Base-by-base conservation (phyloP, 1,139 yeast genomes). In the Sugiyamaella novakii region DNA sequence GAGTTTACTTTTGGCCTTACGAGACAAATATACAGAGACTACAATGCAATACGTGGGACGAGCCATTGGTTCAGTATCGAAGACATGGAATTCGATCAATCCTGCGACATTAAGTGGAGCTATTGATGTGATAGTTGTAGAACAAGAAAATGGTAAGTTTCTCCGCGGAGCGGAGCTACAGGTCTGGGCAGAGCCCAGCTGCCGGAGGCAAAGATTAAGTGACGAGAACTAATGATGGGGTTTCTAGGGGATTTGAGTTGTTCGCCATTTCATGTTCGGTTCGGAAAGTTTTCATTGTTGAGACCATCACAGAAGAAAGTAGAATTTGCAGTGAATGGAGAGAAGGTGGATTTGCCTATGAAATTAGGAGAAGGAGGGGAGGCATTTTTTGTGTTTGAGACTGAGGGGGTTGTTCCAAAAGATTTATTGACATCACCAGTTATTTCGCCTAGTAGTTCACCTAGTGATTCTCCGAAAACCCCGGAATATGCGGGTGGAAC, bases 21-120 rank as follows among this genome's bases (percentile, higher is more conserved):
- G n/a, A n/a, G n/a, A n/a, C n/a, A n/a, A n/a, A n/a, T n/a, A n/a
- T n/a, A n/a, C n/a, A n/a, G n/a, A n/a, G n/a, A n/a, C n/a, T n/a
- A n/a, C n/a, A 42, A 91, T 91, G 98, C 98, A 91, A 69, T 91
- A 89, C 83, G 95, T 91, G 55, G 97, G 96, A 15, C 78, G 95
- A 66, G 98, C 96, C 11, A 85, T 95, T 49, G 97, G 88, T 37
- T 85, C 94, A 43, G 95, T 92, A 17, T 88, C 96, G 54, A 91
- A 89, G 69, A 94, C 96, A 48, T 92, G 97, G 98, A 89, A 89
- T 60, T 88, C 97, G 29, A 81, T 92, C 60, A 92, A 92, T 62
- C 98, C 98, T 1, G 91, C 98, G 1, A 92, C 98, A 0, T 75
- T 92, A 22, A 84, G 95, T 28, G 99, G 99, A 3, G 98, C 98